A percentile compares a stretch with the other conserved stretches of the same genome.
Evolutionary conservation across 2,329 filamentous ascomycete genomes (phyloP).

Genomic region (Diaporthe citri): DNA sequence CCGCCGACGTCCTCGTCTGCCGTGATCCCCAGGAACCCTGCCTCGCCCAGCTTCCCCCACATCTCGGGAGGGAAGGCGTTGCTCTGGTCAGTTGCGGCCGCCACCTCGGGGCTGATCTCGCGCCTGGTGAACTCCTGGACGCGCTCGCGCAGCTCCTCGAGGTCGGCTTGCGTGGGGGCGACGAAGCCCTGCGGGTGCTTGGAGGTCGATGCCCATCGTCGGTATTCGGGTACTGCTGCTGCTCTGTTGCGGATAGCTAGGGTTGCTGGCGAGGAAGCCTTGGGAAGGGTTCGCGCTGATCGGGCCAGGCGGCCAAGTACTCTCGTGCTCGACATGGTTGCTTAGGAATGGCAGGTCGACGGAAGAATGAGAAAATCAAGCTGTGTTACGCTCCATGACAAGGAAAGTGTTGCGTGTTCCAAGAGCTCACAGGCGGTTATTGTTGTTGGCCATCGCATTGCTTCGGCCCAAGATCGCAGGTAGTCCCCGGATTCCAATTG

Average conservation of each 20-base stretch:
- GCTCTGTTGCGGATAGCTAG: constrained; percentile 51
- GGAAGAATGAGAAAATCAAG: neutral
- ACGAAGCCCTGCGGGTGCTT: constrained; percentile 74
- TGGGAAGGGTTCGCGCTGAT: constrained; percentile 44
- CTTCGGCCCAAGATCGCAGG: constrained; percentile 34
- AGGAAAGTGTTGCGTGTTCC: neutral
- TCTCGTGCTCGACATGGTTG: constrained; percentile 57
- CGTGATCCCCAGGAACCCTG: constrained; percentile 92
- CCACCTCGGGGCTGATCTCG: constrained; percentile 87
- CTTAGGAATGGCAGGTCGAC: neutral
- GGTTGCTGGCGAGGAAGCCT: constrained; percentile 40
- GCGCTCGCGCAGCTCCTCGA: constrained; percentile 83
- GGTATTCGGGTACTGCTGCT: constrained; percentile 43
- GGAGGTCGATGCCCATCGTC: constrained; percentile 62
- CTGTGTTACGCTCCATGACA: neutral
- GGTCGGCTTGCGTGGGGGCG: constrained; percentile 77
- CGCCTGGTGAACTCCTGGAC: constrained; percentile 91
- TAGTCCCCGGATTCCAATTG: constrained; percentile 26
- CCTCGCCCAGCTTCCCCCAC: constrained; percentile 94
- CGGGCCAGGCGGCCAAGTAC: constrained; percentile 50
- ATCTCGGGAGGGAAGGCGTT: constrained; percentile 92
- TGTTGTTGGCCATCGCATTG: constrained; percentile 28
- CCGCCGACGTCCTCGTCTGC: constrained; percentile 94
- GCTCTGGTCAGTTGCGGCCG: constrained; percentile 82
- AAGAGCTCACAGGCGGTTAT: neutral